Evolutionary conservation across 1,284 basidiomycete species (phyloP).

Genomic region (Cryptococcus sp.): DNA sequence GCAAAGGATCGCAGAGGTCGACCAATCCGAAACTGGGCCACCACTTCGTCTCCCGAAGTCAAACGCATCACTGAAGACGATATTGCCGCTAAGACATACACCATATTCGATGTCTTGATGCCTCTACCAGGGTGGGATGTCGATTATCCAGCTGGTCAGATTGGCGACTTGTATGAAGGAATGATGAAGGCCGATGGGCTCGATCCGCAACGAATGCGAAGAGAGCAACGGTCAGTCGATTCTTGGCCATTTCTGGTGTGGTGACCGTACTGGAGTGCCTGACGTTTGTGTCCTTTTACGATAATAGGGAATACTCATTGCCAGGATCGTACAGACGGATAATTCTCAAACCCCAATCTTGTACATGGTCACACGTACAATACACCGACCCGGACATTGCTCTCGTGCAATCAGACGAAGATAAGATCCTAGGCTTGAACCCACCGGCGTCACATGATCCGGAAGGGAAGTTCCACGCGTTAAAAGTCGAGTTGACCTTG

Average conservation of each 20-base stretch:
- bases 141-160: conserved; percentile 76
- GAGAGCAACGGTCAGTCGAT: conserved; percentile 75
- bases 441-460: conserved; percentile 59
- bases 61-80: conserved; percentile 77
- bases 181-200: conserved; percentile 82
- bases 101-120: conserved; percentile 92
- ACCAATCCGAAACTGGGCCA: conserved; percentile 22
- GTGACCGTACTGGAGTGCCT: too few species aligned
- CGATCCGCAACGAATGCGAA: conserved; percentile 79
- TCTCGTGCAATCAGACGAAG: conserved; percentile 92
- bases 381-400: conserved; percentile 93
- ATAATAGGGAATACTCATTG: conserved; percentile 91
- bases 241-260: not conserved
- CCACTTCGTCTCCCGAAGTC: conserved; percentile 58
- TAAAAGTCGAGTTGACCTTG: conserved; percentile 76
- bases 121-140: conserved; percentile 92
- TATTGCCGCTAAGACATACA: conserved; percentile 63
- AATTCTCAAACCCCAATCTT: conserved; percentile 75
- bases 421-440: conserved; percentile 77
- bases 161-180: conserved; percentile 78
- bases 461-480: conserved; percentile 75
- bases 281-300: too few species aligned
- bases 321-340: conserved; percentile 92
- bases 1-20: conserved; percentile 14
- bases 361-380: conserved; percentile 76